A percentile compares a stretch with the other conserved stretches of the same genome.
Evolutionary conservation across 1,284 basidiomycete species (phyloP).

Genomic region (Ustilago vetiveriae): DNA sequence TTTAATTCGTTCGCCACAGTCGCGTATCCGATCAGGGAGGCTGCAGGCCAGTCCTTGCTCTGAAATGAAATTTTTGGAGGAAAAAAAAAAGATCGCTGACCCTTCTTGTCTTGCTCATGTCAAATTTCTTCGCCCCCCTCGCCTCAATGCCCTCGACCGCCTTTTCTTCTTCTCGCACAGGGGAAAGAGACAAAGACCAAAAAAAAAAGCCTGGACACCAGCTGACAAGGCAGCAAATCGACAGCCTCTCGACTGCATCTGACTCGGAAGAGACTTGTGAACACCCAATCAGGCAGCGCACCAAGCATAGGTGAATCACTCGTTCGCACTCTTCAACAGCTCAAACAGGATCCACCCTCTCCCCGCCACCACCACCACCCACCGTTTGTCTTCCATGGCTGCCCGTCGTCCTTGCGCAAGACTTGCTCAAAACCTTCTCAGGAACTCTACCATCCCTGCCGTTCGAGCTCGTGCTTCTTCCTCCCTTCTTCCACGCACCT

Average conservation of each 20-base stretch:
- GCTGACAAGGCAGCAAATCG: too few relatives aligned
- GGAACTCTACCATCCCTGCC: slow-evolving; percentile 19
- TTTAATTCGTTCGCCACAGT: slow-evolving; percentile 8
- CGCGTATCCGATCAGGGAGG: background rate
- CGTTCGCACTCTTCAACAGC: slow-evolving; percentile 5
- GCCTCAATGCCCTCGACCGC: slow-evolving; percentile 10
- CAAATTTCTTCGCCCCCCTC: background rate
- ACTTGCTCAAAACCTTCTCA: slow-evolving; percentile 44
- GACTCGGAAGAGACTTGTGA: too few relatives aligned
- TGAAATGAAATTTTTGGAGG: too few relatives aligned
- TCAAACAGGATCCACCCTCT: background rate
- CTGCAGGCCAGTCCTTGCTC: too few relatives aligned
- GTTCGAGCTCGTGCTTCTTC: slow-evolving; percentile 16
- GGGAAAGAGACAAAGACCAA: too few relatives aligned
- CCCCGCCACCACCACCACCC: slow-evolving; percentile 22
- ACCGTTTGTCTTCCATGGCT: slow-evolving; percentile 43
- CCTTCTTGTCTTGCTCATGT: too few relatives aligned
- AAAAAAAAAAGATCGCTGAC: too few relatives aligned
- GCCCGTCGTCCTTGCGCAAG: slow-evolving; percentile 42
- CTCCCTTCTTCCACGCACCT: slow-evolving; percentile 28
- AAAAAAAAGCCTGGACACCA: too few relatives aligned
- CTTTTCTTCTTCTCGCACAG: too few relatives aligned
- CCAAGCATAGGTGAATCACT: slow-evolving; percentile 6
- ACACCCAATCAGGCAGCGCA: background rate
- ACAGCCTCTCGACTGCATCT: slow-evolving; percentile 8